Evolutionary conservation across 2,329 filamentous ascomycete genomes (phyloP), one percentile per base, ranked within the genome.

Genomic region (Botrytis galanthina): DNA sequence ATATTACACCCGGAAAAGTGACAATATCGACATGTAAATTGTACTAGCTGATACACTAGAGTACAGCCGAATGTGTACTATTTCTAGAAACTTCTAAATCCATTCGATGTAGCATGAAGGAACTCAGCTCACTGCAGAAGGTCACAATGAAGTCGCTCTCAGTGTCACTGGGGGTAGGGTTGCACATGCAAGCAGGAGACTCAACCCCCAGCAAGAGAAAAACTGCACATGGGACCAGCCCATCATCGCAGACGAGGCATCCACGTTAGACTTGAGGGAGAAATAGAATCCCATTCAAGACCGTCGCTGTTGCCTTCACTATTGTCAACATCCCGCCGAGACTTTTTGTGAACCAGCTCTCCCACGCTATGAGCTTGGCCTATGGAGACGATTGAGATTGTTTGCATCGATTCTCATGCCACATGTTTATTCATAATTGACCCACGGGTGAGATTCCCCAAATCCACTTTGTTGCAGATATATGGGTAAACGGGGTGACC

Each of bases 81-180:
- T 22, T 57, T 54, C 66, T 68, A 68, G 66, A 68, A 68, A 57
- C 66, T 68, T 57, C 48, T 57, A n/a, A 68, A 68, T 29, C 42
- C 48, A 42, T 68, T 68, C 26, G 48, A 68, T 68, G 35, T 57
- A 68, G 32, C 18, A 42, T 42, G 48, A 68, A 35, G 6, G 18
- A 26, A 48, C 57, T 68, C 35, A 29, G 35, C 35, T n/a, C 35
- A 32, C 18, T 22, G 26, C 26, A 68, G 6, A 7, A 68, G 66
- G 48, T 57, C 48, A 57, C 66, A 42, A 68, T 57, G 48, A 54
- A 57, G 48, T 57, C n/a, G 37, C 35, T n/a, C 66, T 42, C 66
- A 14, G 48, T 22, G 16, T 29, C 39, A 63, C 61, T n/a, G 44
- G 32, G 29, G 48, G 22, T 39, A 9, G 48, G 32, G 63, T 51